Evolutionary conservation across 2,329 filamentous ascomycete species (phyloP).

Genomic region (Zymoseptoria passerinii): DNA sequence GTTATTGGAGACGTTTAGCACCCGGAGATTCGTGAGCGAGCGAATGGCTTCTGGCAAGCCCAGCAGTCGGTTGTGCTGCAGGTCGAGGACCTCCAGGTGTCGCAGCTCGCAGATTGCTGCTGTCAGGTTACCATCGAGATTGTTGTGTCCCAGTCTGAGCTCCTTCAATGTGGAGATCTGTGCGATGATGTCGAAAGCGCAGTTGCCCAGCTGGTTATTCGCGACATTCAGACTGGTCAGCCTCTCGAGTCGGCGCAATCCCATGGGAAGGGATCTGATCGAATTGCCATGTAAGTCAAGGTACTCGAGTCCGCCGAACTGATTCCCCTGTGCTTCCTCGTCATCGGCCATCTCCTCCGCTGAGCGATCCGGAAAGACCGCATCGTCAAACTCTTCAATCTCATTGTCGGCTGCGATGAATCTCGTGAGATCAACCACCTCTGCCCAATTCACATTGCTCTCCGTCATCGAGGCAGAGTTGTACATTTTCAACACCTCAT

Average conservation of each 20-base stretch:
- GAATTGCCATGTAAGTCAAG: constrained; percentile 82
- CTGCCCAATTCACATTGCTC: constrained; percentile 69
- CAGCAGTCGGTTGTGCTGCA: constrained; percentile 72
- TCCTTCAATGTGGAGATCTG: constrained; percentile 68
- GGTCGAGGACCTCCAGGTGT: constrained; percentile 69
- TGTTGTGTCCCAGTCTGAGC: constrained; percentile 72
- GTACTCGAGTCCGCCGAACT: constrained; percentile 73
- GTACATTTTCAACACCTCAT: constrained; percentile 85
- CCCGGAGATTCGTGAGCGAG: constrained; percentile 60
- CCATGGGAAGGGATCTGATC: constrained; percentile 62
- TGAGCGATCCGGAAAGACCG: constrained; percentile 66
- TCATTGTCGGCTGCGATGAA: constrained; percentile 89
- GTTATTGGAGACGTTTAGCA: constrained; percentile 76
- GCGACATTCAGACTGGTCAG: constrained; percentile 72
- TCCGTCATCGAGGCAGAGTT: constrained; percentile 60
- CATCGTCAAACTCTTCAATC: constrained; percentile 62
- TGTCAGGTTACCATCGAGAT: constrained; percentile 60
- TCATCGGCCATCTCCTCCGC: constrained; percentile 50
- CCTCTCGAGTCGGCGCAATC: constrained; percentile 62
- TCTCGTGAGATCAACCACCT: constrained; percentile 77
- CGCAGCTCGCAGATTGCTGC: constrained; percentile 54
- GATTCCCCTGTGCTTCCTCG: constrained; percentile 59
- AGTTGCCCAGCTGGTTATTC: constrained; percentile 69
- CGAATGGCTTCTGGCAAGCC: constrained; percentile 59
- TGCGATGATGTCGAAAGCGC: constrained; percentile 62